A percentile compares a stretch with the other conserved stretches of the same genome.
phyloP scores from a whole-genome alignment of 106 monocot genomes.

The Dendrobium chrysotoxum region DNA sequence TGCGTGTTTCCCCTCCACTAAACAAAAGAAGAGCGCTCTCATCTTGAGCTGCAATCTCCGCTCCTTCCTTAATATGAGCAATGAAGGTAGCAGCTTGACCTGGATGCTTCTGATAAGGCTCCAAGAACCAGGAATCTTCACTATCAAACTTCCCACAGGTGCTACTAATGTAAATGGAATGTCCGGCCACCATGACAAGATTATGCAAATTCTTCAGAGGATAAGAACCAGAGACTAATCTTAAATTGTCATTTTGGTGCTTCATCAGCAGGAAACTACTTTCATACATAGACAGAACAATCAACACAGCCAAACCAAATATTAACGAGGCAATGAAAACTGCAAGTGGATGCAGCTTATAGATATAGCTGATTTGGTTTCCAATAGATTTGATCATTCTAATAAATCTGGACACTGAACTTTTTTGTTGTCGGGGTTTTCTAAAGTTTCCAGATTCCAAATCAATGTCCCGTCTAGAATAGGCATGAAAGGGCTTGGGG shows the following conservation, averaged over 20 bases:
- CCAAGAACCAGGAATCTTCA: slow-evolving; percentile 94
- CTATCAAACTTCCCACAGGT: slow-evolving; percentile 71
- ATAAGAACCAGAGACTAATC: slow-evolving; percentile 23
- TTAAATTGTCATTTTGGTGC: slow-evolving; percentile 16
- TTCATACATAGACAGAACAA: slow-evolving; percentile 52
- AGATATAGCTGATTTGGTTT: slow-evolving; percentile 36
- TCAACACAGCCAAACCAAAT: slow-evolving; percentile 45
- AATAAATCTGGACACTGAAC: slow-evolving; percentile 8
- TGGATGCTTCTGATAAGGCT: slow-evolving; percentile 80
- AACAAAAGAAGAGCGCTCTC: slow-evolving; percentile 81
- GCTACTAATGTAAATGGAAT: slow-evolving; percentile 82
- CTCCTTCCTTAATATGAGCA: slow-evolving; percentile 75
- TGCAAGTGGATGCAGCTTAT: slow-evolving; percentile 58
- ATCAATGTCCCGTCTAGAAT: slow-evolving; percentile 79
- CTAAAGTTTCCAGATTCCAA: slow-evolving; percentile 64
- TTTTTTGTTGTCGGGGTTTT: slow-evolving; percentile 46
- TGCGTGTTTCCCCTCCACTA: slow-evolving; percentile 97
- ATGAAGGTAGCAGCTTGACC: slow-evolving; percentile 92
- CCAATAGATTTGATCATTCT: slow-evolving; percentile 36
- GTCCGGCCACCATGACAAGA: slow-evolving; percentile 97
- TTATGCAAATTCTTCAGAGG: slow-evolving; percentile 62
- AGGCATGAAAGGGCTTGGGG: slow-evolving; percentile 67
- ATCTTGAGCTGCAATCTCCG: slow-evolving; percentile 66
- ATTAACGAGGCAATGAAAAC: slow-evolving; percentile 47
- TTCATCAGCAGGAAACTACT: slow-evolving; percentile 44